Conservation (phyloP, 2,329 filamentous ascomycete genomes). For the Kalmusia sp. region DNA sequence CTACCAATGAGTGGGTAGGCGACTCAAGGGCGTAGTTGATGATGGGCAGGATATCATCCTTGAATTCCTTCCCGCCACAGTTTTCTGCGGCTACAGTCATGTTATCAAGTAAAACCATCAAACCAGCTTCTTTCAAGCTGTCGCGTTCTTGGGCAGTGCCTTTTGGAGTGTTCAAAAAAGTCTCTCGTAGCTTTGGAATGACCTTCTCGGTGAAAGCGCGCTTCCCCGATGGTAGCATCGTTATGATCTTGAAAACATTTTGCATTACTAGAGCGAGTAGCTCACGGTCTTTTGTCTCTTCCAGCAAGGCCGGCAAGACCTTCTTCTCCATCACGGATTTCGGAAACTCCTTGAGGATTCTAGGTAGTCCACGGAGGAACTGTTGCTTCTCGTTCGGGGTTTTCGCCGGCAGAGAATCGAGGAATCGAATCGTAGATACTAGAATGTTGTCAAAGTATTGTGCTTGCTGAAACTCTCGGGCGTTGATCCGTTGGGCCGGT, state of each 20-base stretch:
- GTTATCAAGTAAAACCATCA: slow-evolving; percentile 91
- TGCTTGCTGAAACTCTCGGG: slow-evolving; percentile 91
- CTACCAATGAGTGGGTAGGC: slow-evolving; percentile 85
- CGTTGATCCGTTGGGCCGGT: slow-evolving; percentile 85
- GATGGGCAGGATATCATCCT: slow-evolving; percentile 91
- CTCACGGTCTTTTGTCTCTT: slow-evolving; percentile 93
- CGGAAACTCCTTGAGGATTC: slow-evolving; percentile 90
- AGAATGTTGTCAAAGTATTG: slow-evolving; percentile 97
- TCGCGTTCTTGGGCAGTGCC: slow-evolving; percentile 72
- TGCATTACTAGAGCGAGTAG: slow-evolving; percentile 84
- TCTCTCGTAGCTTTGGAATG: slow-evolving; percentile 82
- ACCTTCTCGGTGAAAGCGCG: slow-evolving; percentile 85
- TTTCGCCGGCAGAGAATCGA: slow-evolving; percentile 90
- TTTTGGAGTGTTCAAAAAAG: slow-evolving; percentile 70
- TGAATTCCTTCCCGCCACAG: slow-evolving; percentile 89
- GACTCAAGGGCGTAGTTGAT: slow-evolving; percentile 85
- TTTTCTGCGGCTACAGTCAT: slow-evolving; percentile 78
- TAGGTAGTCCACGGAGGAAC: slow-evolving; percentile 87
- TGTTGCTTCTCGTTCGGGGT: slow-evolving; percentile 88
- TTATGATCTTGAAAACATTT: slow-evolving; percentile 90
- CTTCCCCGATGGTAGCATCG: slow-evolving; percentile 73
- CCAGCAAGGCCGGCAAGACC: slow-evolving; percentile 83
- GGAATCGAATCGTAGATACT: slow-evolving; percentile 93
- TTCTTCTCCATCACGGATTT: slow-evolving; percentile 95
- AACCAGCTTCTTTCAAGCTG: slow-evolving; percentile 80